Conservation (phyloP, 768 basidiomycete species). For the Russula dissimulans region DNA sequence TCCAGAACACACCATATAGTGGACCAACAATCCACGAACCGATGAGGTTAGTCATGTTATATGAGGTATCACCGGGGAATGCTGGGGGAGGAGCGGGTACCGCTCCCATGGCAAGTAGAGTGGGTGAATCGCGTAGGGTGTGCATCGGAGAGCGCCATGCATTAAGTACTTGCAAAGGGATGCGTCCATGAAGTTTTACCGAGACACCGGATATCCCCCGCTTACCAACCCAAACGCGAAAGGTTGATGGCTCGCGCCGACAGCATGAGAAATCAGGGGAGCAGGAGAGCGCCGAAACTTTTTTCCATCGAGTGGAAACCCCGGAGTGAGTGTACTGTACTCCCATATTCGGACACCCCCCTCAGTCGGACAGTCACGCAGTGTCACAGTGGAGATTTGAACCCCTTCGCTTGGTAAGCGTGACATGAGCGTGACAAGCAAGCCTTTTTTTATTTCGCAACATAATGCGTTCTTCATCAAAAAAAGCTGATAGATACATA, state of each 20-base stretch:
- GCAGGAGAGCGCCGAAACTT: background rate
- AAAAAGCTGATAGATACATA: too few relatives aligned
- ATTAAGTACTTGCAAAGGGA: background rate
- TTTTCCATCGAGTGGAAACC: background rate
- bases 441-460: too few relatives aligned
- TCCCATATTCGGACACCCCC: too few relatives aligned
- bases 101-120: background rate
- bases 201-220: background rate
- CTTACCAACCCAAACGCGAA: background rate
- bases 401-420: too few relatives aligned
- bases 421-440: too few relatives aligned
- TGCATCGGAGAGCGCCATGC: background rate
- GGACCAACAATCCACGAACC: slow-evolving; percentile 5
- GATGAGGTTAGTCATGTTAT: background rate
- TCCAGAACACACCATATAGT: slow-evolving; percentile 2
- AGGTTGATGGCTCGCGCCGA: background rate
- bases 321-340: too few relatives aligned
- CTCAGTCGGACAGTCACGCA: too few relatives aligned
- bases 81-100: slow-evolving; percentile 1
- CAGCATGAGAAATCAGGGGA: background rate
- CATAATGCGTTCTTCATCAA: too few relatives aligned
- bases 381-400: too few relatives aligned
- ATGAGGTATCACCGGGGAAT: slow-evolving; percentile 2
- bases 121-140: background rate
- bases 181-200: background rate